Conservation (phyloP, 2,329 filamentous ascomycete genomes). For the Arthrobotrys megalospora region DNA sequence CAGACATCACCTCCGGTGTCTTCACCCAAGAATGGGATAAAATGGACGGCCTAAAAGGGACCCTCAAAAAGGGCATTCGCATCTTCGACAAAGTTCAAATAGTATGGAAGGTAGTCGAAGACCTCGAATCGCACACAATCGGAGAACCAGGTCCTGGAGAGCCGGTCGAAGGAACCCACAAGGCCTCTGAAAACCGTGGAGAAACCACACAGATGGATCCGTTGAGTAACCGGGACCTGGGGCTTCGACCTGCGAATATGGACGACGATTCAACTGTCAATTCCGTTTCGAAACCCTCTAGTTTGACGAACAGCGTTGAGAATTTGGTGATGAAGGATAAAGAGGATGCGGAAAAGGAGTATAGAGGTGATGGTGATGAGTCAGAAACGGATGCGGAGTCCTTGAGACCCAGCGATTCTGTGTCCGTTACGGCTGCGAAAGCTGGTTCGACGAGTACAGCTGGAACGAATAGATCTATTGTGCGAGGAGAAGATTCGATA, state of each 20-base stretch:
- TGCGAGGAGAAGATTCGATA: slow-evolving; percentile 33
- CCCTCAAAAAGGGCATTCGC: slow-evolving; percentile 82
- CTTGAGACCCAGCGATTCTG: slow-evolving; percentile 46
- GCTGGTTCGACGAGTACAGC: slow-evolving; percentile 20
- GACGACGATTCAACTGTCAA: slow-evolving; percentile 33
- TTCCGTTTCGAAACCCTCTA: slow-evolving; percentile 24
- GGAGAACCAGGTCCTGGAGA: slow-evolving; percentile 47
- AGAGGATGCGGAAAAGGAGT: slow-evolving; percentile 48
- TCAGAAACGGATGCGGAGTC: slow-evolving; percentile 41
- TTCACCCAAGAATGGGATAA: slow-evolving; percentile 81
- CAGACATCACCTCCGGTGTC: slow-evolving; percentile 77
- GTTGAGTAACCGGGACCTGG: slow-evolving; percentile 32
- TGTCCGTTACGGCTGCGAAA: slow-evolving; percentile 19
- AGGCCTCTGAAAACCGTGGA: slow-evolving; percentile 38
- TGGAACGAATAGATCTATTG: slow-evolving; percentile 28
- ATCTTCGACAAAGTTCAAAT: slow-evolving; percentile 87
- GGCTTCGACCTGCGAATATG: slow-evolving; percentile 22
- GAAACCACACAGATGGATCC: slow-evolving; percentile 50
- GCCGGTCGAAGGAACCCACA: slow-evolving; percentile 45
- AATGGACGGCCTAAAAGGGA: slow-evolving; percentile 96
- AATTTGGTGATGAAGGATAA: slow-evolving; percentile 51
- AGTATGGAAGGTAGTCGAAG: slow-evolving; percentile 76
- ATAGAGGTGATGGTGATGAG: slow-evolving; percentile 23
- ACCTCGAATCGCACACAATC: slow-evolving; percentile 44
- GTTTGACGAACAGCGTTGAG: slow-evolving; percentile 49